Percentiles rank a stretch among this genome's conserved stretches.
These are phyloP conservation scores for Quercus cerris DNA, from an alignment of 306 rosid species.

Conservation along the genomic window DNA sequence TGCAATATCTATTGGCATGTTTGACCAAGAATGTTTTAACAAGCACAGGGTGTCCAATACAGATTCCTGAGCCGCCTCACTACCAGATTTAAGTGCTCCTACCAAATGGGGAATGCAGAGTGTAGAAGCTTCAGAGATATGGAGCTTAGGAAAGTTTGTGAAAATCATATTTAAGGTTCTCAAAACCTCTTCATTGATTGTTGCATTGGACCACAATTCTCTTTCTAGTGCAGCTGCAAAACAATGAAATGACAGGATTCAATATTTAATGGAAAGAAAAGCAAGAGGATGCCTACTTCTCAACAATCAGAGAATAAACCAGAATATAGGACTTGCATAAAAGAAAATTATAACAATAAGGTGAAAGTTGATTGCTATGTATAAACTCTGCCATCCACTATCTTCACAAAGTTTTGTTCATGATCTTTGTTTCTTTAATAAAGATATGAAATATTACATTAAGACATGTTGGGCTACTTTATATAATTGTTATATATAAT, in stretches of 20 bases:
- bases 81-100: conserved; percentile 88
- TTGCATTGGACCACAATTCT: conserved; percentile 89
- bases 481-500: not conserved
- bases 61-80: conserved; percentile 85
- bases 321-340: not conserved
- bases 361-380: not conserved
- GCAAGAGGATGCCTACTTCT: not conserved
- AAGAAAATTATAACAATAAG: not conserved
- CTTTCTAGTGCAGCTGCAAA: conserved; percentile 91
- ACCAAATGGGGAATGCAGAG: conserved; percentile 93
- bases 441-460: not conserved
- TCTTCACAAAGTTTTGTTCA: not conserved
- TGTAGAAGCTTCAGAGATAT: conserved; percentile 89
- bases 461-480: not conserved
- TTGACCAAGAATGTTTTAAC: conserved; percentile 90
- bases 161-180: conserved; percentile 87
- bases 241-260: conserved; percentile 21
- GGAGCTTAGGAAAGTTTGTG: conserved; percentile 89
- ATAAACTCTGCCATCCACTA: not conserved
- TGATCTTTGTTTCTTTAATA: not conserved
- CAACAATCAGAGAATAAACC: not conserved
- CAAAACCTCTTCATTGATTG: conserved; percentile 89
- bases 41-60: conserved; percentile 80
- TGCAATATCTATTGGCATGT: conserved; percentile 83
- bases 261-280: not conserved